A percentile compares a stretch with the other conserved stretches of the same genome.
Evolutionary conservation across 805 yeast genomes (phyloP).

Genomic region (Candida koratica): DNA sequence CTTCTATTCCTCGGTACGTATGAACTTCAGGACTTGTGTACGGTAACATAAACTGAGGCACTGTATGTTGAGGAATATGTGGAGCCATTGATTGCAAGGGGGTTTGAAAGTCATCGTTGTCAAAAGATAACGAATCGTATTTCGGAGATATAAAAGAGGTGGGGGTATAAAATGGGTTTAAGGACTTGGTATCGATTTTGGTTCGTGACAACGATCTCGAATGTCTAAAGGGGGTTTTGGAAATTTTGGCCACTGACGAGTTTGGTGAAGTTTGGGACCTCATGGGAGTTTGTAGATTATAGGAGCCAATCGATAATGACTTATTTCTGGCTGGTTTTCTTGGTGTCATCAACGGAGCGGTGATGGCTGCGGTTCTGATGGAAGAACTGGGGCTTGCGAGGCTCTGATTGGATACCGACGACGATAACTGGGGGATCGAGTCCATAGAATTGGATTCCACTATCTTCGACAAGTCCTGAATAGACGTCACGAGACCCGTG

Average conservation of each 20-base stretch:
- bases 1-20: background rate
- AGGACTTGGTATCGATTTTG: constrained; percentile 30
- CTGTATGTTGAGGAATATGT: background rate
- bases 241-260: constrained; percentile 18
- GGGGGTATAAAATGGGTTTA: constrained; percentile 32
- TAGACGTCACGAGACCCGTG: constrained; percentile 9
- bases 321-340: constrained; percentile 30
- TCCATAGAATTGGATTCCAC: constrained; percentile 24
- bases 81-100: constrained; percentile 18
- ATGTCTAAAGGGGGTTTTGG: constrained; percentile 40
- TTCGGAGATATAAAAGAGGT: constrained; percentile 24
- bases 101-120: constrained; percentile 22
- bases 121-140: constrained; percentile 18
- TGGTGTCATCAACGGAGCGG: constrained; percentile 27
- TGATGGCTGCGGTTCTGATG: background rate
- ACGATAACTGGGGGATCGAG: constrained; percentile 33
- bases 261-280: constrained; percentile 11
- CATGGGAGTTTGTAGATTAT: constrained; percentile 15
- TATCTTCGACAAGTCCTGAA: constrained; percentile 10
- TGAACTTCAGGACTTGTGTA: constrained; percentile 2
- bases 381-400: constrained; percentile 30
- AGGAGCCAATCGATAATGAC: constrained; percentile 26
- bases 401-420: constrained; percentile 33
- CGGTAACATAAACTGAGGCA: constrained; percentile 5
- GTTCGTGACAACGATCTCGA: constrained; percentile 39